A percentile compares a stretch with the other conserved stretches of the same genome.
These are phyloP conservation scores for Ampelocalamus luodianensis DNA, from an alignment of 176 grass and related monocot species.

Conservation along the genomic window DNA sequence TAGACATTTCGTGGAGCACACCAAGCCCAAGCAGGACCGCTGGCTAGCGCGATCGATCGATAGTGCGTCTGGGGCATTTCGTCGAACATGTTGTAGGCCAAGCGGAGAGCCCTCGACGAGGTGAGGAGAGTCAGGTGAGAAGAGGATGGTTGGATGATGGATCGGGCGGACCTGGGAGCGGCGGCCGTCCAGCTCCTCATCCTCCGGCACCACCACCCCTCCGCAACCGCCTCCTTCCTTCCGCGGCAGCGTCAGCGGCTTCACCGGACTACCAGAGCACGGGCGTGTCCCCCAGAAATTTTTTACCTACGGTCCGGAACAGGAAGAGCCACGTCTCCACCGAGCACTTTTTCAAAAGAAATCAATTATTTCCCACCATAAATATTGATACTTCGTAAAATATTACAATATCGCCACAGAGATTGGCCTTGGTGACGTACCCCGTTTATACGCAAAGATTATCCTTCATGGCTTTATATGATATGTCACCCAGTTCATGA, in stretches of 20 bases:
- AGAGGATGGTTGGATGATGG: not conserved
- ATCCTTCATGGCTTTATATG: too few species aligned
- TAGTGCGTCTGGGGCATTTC: not conserved
- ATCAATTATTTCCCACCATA: too few species aligned
- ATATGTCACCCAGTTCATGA: too few species aligned
- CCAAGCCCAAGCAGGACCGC: not conserved
- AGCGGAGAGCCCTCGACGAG: not conserved
- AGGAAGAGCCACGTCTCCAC: too few species aligned
- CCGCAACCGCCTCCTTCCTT: not conserved
- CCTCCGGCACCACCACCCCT: not conserved
- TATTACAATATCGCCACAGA: too few species aligned
- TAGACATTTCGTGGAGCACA: not conserved
- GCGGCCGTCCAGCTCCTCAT: not conserved
- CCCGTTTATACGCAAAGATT: too few species aligned
- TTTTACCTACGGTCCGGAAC: too few species aligned
- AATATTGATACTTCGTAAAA: too few species aligned
- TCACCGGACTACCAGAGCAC: too few species aligned
- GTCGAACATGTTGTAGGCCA: not conserved
- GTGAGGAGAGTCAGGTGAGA: not conserved
- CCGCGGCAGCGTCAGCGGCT: slow-evolving; percentile 30
- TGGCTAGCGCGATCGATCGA: not conserved
- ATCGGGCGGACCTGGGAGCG: not conserved
- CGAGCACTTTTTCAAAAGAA: too few species aligned
- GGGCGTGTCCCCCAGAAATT: too few species aligned
- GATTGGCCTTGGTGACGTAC: too few species aligned